Evolutionary conservation across 2,329 filamentous ascomycete species (phyloP), one percentile per base, ranked within the genome.

Genomic region (Leptographium lundbergii): DNA sequence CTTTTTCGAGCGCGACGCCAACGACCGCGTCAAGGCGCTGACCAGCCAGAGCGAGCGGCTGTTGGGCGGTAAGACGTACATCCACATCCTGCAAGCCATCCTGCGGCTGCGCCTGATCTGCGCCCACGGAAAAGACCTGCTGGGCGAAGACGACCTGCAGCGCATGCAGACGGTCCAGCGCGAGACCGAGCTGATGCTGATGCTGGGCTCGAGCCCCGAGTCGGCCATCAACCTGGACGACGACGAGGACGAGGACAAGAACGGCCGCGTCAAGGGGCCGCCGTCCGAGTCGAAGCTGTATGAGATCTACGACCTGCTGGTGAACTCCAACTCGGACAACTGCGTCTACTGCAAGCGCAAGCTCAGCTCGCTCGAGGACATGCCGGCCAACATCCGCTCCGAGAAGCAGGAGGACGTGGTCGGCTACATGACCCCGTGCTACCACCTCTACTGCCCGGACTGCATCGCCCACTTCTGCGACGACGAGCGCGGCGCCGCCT

Each of bases 51-150:
- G 80, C 64, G 82, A 81, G 57, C 86, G 83, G 63, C 81, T 82
- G 62, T 77, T 94, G 56, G 88, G 87, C 48, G 92, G 91, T 50
- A 89, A 87, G 65, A 87, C 88, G n/a, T 96, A 96, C 68, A 91
- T 94, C 54, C 89, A 96, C 66, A 94, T 99, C 54, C 74, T 99
- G 61, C 91, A 94, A 64, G 89, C 90, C 5, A 96, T 99, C 67
- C 80, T 95, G 64, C 87, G 92, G 34, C 81, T 99, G 22, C 88
- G 94, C 11, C 79, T 95, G 48, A 87, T 97, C 57, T 96, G 91
- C 68, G 94, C 91, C 1, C 92, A 96, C 69, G 94, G 94, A n/a
- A 88, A 87, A 63, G 92, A 97, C 61, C 80, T 99, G 67, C 79
- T 99, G 3, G 89, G 85, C 59, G 84, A 91, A 42, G 87, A 92